A percentile compares a stretch with the other conserved stretches of the same genome.
These are phyloP conservation scores for Candida loeiensis DNA, from an alignment of 805 yeast species.

Conservation along the genomic window DNA sequence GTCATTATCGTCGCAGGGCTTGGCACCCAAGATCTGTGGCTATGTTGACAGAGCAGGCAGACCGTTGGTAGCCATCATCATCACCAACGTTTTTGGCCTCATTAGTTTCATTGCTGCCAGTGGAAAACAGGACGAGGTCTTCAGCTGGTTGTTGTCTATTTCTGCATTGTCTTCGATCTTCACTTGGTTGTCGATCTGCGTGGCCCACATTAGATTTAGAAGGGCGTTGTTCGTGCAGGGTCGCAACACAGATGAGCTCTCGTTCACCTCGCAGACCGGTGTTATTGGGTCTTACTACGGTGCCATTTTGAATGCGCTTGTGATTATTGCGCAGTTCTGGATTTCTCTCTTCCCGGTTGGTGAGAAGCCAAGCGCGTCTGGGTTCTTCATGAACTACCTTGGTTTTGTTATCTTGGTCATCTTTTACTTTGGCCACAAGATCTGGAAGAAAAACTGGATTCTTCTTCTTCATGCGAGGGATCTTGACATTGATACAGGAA, in stretches of 20 bases:
- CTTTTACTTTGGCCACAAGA: slow-evolving; percentile 24
- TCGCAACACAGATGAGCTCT: slow-evolving; percentile 21
- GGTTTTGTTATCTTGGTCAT: slow-evolving; percentile 24
- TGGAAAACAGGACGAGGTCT: slow-evolving; percentile 19
- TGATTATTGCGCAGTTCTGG: slow-evolving; percentile 27
- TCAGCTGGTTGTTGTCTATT: slow-evolving; percentile 26
- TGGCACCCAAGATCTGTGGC: slow-evolving; percentile 54
- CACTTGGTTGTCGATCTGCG: slow-evolving; percentile 28
- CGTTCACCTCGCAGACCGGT: slow-evolving; percentile 23
- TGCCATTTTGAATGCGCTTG: slow-evolving; percentile 18
- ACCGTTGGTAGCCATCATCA: slow-evolving; percentile 55
- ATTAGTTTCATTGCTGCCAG: slow-evolving; percentile 57
- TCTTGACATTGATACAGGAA: slow-evolving; percentile 26
- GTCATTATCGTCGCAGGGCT: slow-evolving; percentile 61
- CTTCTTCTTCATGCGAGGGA: slow-evolving; percentile 20
- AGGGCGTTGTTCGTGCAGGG: slow-evolving; percentile 21
- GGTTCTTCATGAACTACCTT: slow-evolving; percentile 23
- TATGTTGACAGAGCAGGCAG: slow-evolving; percentile 67
- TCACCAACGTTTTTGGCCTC: slow-evolving; percentile 54
- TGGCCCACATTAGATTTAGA: slow-evolving; percentile 26
- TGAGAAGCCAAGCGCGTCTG: slow-evolving; percentile 19
- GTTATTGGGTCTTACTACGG: slow-evolving; percentile 24
- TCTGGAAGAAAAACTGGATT: slow-evolving; percentile 28
- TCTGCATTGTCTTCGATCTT: slow-evolving; percentile 25
- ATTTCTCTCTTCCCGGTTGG: slow-evolving; percentile 26